A percentile compares a stretch with the other conserved stretches of the same genome.
These are phyloP conservation scores for Rhododendron griersonianum DNA, from an alignment of 148 eudicot genomes.

Conservation along the genomic window DNA sequence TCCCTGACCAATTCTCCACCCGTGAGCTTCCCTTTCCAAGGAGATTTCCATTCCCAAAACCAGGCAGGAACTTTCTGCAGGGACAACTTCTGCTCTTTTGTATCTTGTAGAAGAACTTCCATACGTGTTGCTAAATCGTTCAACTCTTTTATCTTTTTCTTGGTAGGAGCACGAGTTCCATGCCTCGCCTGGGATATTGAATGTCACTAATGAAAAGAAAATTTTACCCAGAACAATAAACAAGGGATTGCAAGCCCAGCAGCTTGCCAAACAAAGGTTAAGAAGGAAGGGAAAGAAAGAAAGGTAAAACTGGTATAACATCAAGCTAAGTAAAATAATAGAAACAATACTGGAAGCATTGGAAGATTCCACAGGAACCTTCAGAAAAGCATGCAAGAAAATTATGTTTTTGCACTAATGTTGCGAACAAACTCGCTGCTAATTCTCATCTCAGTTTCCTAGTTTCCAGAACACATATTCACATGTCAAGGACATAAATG, in stretches of 20 bases:
- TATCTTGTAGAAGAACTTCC: constrained; percentile 49
- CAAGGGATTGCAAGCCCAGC: not conserved
- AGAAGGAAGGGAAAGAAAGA: not conserved
- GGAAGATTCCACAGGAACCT: not conserved
- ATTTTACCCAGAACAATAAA: not conserved
- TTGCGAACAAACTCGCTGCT: not conserved
- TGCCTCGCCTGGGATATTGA: constrained; percentile 72
- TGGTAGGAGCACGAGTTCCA: constrained; percentile 97
- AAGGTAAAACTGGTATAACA: not conserved
- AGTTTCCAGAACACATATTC: not conserved
- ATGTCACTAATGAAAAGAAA: not conserved
- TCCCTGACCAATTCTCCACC: constrained; percentile 77
- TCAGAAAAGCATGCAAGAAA: not conserved
- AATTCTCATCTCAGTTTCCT: not conserved
- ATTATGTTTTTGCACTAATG: not conserved
- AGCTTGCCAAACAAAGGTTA: not conserved
- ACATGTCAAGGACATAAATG: not conserved
- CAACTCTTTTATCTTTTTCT: constrained; percentile 65
- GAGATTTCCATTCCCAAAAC: constrained; percentile 83
- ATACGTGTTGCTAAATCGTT: constrained; percentile 51
- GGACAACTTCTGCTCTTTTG: constrained; percentile 51
- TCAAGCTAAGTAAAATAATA: not conserved
- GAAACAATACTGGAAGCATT: not conserved
- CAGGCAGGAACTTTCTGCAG: constrained; percentile 67
- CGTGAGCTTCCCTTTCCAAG: constrained; percentile 78